Evolutionary conservation across 2,329 filamentous ascomycete species (phyloP).

Genomic region (Huntiella bhutanensis): DNA sequence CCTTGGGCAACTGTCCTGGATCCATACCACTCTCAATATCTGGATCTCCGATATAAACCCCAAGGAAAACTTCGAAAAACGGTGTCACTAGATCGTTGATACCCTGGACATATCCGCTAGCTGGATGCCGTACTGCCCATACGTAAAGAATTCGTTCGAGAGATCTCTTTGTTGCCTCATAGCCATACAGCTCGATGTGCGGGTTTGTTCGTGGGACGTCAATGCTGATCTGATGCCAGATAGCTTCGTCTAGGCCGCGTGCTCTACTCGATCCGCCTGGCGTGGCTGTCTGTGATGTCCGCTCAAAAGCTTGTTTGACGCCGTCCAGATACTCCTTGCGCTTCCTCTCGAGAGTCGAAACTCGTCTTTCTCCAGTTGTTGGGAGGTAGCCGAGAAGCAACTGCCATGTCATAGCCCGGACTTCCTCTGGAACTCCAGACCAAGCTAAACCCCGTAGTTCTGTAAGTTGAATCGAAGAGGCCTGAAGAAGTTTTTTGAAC

Average conservation of each 20-base stretch:
- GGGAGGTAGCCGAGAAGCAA: conserved; percentile 86
- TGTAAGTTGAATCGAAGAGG: conserved; percentile 68
- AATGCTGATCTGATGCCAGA: conserved; percentile 99
- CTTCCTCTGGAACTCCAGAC: conserved; percentile 87
- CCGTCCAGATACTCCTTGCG: conserved; percentile 93
- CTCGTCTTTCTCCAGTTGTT: conserved; percentile 83
- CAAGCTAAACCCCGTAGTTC: conserved; percentile 76
- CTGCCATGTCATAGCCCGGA: conserved; percentile 98
- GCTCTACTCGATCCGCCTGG: conserved; percentile 19
- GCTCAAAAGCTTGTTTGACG: conserved; percentile 53
- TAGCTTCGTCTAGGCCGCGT: conserved; percentile 74
- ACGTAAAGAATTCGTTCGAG: conserved; percentile 90
- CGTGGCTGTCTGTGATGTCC: conserved; percentile 25
- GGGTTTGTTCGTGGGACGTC: conserved; percentile 93
- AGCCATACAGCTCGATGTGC: conserved; percentile 84
- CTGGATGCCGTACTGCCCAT: conserved; percentile 93
- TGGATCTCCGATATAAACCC: conserved; percentile 82
- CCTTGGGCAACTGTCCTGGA: conserved; percentile 74
- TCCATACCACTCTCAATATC: conserved; percentile 93
- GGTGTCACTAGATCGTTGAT: conserved; percentile 97
- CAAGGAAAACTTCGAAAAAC: conserved; percentile 94
- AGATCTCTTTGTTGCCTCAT: conserved; percentile 87
- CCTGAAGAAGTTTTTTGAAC: conserved; percentile 88
- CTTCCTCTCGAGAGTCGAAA: conserved; percentile 80
- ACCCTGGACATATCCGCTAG: conserved; percentile 92